Evolutionary conservation across 495 filamentous ascomycete species (phyloP).

Genomic region (Aspergillus kassunensis): DNA sequence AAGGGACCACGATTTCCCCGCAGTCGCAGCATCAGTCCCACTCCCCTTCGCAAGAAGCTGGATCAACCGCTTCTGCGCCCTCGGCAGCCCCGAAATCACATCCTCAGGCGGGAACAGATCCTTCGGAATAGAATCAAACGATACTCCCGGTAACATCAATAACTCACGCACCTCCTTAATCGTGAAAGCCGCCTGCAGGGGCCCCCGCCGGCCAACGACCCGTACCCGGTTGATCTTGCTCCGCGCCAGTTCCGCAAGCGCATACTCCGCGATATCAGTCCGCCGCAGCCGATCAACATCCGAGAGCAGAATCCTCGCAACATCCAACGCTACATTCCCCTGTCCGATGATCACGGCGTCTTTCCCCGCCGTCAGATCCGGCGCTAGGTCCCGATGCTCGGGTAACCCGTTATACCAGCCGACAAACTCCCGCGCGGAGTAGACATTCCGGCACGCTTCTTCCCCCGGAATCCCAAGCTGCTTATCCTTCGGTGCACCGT

Average conservation of each 20-base stretch:
- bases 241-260: conserved; percentile 65
- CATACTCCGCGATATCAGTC: conserved; percentile 84
- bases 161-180: conserved; percentile 91
- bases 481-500: conserved; percentile 82
- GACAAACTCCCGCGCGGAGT: conserved; percentile 90
- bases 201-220: conserved; percentile 81
- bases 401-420: conserved; percentile 98
- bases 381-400: conserved; percentile 70
- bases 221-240: conserved; percentile 77
- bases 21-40: conserved; percentile 35
- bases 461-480: conserved; percentile 80
- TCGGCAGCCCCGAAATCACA: conserved; percentile 59
- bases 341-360: conserved; percentile 89
- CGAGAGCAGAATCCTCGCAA: conserved; percentile 80
- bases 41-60: conserved; percentile 77
- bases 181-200: conserved; percentile 88
- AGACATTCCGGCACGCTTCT: conserved; percentile 61
- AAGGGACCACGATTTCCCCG: conserved; percentile 73
- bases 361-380: conserved; percentile 72
- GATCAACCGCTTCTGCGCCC: conserved; percentile 70
- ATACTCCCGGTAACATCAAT: conserved; percentile 67
- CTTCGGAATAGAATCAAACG: conserved; percentile 64
- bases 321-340: conserved; percentile 93
- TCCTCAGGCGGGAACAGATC: conserved; percentile 56
- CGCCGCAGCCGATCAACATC: conserved; percentile 65